Base-by-base conservation (phyloP, 345 rosid genomes). In the Euclidium syriacum region DNA sequence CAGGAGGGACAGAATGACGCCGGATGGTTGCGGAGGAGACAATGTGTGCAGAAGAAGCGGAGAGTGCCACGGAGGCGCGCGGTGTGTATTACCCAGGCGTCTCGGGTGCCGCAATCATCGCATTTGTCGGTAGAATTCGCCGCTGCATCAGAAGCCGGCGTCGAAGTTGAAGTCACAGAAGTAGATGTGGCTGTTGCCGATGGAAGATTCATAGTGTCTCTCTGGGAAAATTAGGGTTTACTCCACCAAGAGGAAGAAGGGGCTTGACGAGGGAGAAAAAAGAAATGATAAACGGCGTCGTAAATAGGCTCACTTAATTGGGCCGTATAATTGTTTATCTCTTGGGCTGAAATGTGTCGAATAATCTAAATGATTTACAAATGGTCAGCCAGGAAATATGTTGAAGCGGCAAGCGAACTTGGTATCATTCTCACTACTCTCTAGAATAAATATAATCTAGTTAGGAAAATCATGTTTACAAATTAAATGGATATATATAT, bases 31-130 rank as follows among this genome's bases (percentile, higher is more conserved):
- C 67, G 80, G 64, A 91, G 98, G 63, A 88, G 83, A 70, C 96
- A 88, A 52, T 82, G 73, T 27, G 95, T 88, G 79, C 96, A 91
- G 73, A 80, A 84, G 2, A 70, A 80, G 7, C 90, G 85, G 58
- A 69, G 60, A 44, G 27, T 36, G 54, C 81, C 78, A 7, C 80
- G 84, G 65, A 73, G 73, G 2, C 81, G 81, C 8, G 81, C 87
- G 58, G 81, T 57, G 77, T 84, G 91, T 74, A 84, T 72, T 16
- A 81, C 44, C 72, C 65, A 66, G 0, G 56, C 20, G 17, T 71
- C 55, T 30, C 26, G 33, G 50, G 72, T 24, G 26, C 66, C 58
- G 74, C 97, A 90, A 42, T 77, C 69, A 20, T 71, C 62, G 81
- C 94, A 91, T 49, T 5, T 50, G 10, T 32, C 53, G 0, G 39